Evolutionary conservation across 805 yeast species (phyloP), one percentile per base, ranked within the genome.

Genomic region (Ogataea neopini): DNA sequence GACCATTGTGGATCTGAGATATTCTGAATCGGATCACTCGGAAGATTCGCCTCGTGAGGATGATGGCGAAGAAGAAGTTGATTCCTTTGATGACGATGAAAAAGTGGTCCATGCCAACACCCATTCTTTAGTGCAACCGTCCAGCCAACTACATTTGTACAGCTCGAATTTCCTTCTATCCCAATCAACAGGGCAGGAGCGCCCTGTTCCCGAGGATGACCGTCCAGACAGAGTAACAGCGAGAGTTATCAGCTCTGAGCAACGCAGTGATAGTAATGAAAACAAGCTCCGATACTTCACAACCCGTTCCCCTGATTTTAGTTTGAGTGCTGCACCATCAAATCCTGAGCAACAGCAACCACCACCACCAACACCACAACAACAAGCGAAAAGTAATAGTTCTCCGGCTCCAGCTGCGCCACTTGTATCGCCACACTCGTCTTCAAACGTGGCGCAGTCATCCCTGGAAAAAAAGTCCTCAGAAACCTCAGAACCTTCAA

Each of bases 161-260:
- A 51, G 50, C 29, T 38, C 51, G 9, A 26, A 46, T 2, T 52
- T 60, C 17, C 48, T 62, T 11, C 62, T 77, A 4, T 77, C 83
- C 2, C 82, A 78, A 53, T 76, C 82, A 0, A 76, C 80, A 0
- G 83, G 82, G 0, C 68, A 73, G 33, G 80, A 76, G 30, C 60
- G 73, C 43, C 68, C 68, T 3, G 43, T 59, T 2, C 48, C 43
- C 33, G 43, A 44, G 13, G 26, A 43, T 6, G 34, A 30, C 9
- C 34, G 34, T 4, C n/a, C 9, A 17, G 34, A 30, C 8, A n/a
- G 17, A 30, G 15, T n/a, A n/a, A 30, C 9, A 17, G 34, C n/a
- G 18, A n/a, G 17, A 30, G 15, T n/a, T 18, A n/a, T 4, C 9
- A 17, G 34, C 4, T n/a, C 36, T 6, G 44, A 18, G 8, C 29